Evolutionary conservation across 768 basidiomycete species (phyloP).

Genomic region (Mycena crocata): DNA sequence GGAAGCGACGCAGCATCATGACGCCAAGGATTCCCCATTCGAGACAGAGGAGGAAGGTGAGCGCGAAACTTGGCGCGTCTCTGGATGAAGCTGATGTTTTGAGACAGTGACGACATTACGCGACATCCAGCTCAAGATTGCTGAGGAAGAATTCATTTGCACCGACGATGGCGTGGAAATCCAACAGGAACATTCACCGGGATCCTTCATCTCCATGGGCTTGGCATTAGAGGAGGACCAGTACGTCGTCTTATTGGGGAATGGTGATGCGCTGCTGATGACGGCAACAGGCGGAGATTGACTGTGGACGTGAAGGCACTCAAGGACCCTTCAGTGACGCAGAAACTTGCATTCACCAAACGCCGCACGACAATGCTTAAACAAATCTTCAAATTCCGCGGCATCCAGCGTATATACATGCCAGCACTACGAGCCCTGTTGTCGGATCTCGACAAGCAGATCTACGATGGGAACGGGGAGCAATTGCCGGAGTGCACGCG

Average conservation of each 20-base stretch:
- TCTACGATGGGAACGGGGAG: not conserved
- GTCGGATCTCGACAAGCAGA: not conserved
- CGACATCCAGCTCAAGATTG: not conserved
- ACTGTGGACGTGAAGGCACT: not conserved
- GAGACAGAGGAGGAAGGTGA: no score
- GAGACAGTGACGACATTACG: not conserved
- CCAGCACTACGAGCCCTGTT: not conserved
- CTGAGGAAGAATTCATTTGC: not conserved
- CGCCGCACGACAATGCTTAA: not conserved
- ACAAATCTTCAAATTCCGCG: not conserved
- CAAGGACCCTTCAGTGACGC: not conserved
- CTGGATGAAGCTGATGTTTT: no score
- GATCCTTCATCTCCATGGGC: constrained; percentile 10
- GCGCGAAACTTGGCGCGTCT: no score
- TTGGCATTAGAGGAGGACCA: not conserved
- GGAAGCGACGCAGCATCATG: no score
- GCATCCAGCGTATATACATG: constrained; percentile 9
- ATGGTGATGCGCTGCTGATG: not conserved
- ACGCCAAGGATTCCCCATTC: no score
- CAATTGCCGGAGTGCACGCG: not conserved
- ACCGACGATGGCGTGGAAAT: not conserved
- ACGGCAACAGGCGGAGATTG: not conserved
- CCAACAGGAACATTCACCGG: not conserved
- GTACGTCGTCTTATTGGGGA: not conserved
- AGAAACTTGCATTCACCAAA: not conserved